A percentile compares a stretch with the other conserved stretches of the same genome.
phyloP scores from a whole-genome alignment of 169 alveolate species.

The Cryptosporidium viatorum region DNA sequence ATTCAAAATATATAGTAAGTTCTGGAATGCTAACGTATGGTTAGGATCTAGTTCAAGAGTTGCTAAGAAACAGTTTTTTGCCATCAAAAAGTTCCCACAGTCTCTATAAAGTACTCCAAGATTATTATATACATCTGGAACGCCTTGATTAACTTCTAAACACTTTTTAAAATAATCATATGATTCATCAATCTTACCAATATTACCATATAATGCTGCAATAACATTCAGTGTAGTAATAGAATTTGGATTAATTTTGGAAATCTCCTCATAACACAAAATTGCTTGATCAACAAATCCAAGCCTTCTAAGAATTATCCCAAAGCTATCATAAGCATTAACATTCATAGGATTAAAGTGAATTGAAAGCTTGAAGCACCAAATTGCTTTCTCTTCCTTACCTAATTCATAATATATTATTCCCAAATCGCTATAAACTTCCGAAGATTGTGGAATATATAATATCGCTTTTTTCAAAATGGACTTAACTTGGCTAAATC shows the following conservation, averaged over 20 bases:
- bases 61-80: slow-evolving; percentile 75
- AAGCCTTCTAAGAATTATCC: slow-evolving; percentile 20
- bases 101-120: slow-evolving; percentile 80
- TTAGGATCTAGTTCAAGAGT: slow-evolving; percentile 66
- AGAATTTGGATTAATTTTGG: slow-evolving; percentile 30
- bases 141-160: slow-evolving; percentile 76
- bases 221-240: slow-evolving; percentile 39
- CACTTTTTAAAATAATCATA: slow-evolving; percentile 77
- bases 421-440: slow-evolving; percentile 38
- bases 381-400: slow-evolving; percentile 42
- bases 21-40: slow-evolving; percentile 66
- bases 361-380: slow-evolving; percentile 64
- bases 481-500: neutral
- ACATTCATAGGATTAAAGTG: slow-evolving; percentile 33
- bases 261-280: slow-evolving; percentile 33
- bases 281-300: slow-evolving; percentile 54
- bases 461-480: slow-evolving; percentile 32
- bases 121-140: slow-evolving; percentile 75
- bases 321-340: slow-evolving; percentile 33
- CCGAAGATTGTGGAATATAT: slow-evolving; percentile 67
- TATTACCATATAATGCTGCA: slow-evolving; percentile 77
- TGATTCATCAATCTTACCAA: slow-evolving; percentile 79
- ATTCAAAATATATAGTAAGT: slow-evolving; percentile 65
- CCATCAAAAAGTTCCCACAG: slow-evolving; percentile 78
- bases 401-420: slow-evolving; percentile 54